Percentiles rank a stretch among this genome's conserved stretches.
Conservation (phyloP, 1,284 basidiomycete species). For the Rhodotorula sp. region DNA sequence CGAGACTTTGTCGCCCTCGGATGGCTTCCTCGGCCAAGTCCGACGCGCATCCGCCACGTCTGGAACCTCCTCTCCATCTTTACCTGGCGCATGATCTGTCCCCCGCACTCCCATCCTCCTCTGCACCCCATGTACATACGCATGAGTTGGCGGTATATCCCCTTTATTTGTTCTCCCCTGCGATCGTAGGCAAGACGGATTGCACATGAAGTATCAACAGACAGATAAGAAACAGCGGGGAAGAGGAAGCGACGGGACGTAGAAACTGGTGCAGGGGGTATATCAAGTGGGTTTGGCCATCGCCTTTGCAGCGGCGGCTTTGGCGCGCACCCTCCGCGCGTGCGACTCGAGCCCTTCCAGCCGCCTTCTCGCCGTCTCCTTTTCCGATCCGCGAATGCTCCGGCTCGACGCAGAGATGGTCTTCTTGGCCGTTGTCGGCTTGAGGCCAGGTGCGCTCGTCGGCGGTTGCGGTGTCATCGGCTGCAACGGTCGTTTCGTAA, state of each 20-base stretch:
- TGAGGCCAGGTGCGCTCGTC: too few species aligned
- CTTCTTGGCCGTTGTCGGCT: background rate
- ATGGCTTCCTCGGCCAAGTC: background rate
- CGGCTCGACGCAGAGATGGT: conserved; percentile 1
- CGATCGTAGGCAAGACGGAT: background rate
- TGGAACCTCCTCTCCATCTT: background rate
- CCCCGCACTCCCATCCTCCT: background rate
- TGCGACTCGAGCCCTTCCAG: conserved; percentile 3
- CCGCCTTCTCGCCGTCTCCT: background rate
- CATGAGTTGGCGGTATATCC: background rate
- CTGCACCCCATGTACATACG: background rate
- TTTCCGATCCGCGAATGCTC: background rate
- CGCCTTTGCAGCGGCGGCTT: background rate
- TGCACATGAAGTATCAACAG: background rate
- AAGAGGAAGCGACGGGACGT: background rate
- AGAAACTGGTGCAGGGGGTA: background rate
- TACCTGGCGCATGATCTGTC: background rate
- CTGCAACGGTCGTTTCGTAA: background rate
- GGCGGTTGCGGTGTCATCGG: background rate
- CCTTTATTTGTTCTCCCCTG: background rate
- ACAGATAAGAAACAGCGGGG: background rate
- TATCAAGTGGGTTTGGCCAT: background rate
- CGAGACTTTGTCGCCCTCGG: background rate
- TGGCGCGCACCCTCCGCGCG: conserved; percentile 14
- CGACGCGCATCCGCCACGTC: background rate